Evolutionary conservation across 2,329 filamentous ascomycete species (phyloP).

Genomic region (Parasarocladium wereldwijsianum): DNA sequence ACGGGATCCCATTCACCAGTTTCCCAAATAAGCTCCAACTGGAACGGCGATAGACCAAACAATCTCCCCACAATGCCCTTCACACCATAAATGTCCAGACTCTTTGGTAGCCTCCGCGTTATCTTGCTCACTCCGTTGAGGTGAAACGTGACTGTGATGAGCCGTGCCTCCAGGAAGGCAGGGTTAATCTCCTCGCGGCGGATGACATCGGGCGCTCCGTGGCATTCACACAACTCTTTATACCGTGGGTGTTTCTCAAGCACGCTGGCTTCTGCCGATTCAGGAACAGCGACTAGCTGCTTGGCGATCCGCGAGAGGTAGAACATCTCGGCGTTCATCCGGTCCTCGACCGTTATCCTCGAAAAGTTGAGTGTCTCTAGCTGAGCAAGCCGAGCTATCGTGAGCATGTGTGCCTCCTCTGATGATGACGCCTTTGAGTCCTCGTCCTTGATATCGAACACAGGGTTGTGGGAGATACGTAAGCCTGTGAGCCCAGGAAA

Average conservation of each 20-base stretch:
- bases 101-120: conserved; percentile 49
- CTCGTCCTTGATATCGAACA: conserved; percentile 47
- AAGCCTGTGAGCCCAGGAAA: conserved; percentile 65
- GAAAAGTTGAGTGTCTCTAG: conserved; percentile 63
- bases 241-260: conserved; percentile 57
- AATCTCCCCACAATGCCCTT: conserved; percentile 62
- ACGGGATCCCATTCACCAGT: conserved; percentile 84
- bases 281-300: conserved; percentile 49
- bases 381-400: conserved; percentile 55
- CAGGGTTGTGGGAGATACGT: conserved; percentile 72
- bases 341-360: conserved; percentile 55
- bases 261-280: conserved; percentile 37
- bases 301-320: conserved; percentile 75
- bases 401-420: conserved; percentile 83
- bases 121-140: conserved; percentile 13
- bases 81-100: conserved; percentile 67
- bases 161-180: conserved; percentile 65
- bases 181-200: conserved; percentile 50
- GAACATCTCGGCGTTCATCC: conserved; percentile 81
- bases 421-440: conserved; percentile 16
- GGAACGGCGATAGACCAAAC: conserved; percentile 51
- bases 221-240: conserved; percentile 54
- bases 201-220: conserved; percentile 55
- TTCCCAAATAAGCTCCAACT: conserved; percentile 64
- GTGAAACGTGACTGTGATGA: conserved; percentile 50